A percentile compares a stretch with the other conserved stretches of the same genome.
Conservation (phyloP, 2,329 filamentous ascomycete genomes). For the Paecilomyces dactylethromorphus region DNA sequence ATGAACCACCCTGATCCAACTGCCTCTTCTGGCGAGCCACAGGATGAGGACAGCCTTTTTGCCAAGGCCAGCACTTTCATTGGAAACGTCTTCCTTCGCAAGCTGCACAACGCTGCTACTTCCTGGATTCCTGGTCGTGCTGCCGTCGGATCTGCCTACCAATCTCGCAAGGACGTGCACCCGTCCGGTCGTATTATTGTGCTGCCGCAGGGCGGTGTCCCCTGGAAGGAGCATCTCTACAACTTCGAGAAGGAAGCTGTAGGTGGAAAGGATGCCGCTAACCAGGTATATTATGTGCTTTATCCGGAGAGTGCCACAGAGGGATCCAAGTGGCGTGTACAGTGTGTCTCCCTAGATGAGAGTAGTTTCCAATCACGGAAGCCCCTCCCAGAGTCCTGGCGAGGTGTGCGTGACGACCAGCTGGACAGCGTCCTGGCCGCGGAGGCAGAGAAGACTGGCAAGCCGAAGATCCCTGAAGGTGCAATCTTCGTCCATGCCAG, state of each 20-base stretch:
- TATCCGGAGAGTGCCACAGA: constrained; percentile 76
- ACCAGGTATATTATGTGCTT: constrained; percentile 75
- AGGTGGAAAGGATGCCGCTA: constrained; percentile 29
- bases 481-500: constrained; percentile 90
- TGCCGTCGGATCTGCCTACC: constrained; percentile 70
- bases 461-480: constrained; percentile 40
- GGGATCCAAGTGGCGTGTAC: constrained; percentile 84
- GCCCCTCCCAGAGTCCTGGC: constrained; percentile 84
- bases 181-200: constrained; percentile 73
- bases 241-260: constrained; percentile 62
- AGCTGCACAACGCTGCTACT: constrained; percentile 66
- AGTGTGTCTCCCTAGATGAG: constrained; percentile 77
- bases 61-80: constrained; percentile 70
- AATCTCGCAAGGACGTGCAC: constrained; percentile 60
- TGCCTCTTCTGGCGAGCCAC: constrained; percentile 48
- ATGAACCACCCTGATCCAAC: constrained; percentile 61
- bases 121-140: constrained; percentile 85
- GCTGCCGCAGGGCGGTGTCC: constrained; percentile 67
- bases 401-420: constrained; percentile 80
- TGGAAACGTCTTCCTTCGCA: constrained; percentile 78
- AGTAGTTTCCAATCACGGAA: constrained; percentile 90
- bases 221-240: constrained; percentile 97
- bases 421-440: constrained; percentile 55
- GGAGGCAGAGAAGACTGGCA: constrained; percentile 32
- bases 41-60: constrained; percentile 81